A percentile compares a stretch with the other conserved stretches of the same genome.
phyloP scores from a whole-genome alignment of 2,329 filamentous ascomycete species.

The Paraphaeosphaeria sporulosa region DNA sequence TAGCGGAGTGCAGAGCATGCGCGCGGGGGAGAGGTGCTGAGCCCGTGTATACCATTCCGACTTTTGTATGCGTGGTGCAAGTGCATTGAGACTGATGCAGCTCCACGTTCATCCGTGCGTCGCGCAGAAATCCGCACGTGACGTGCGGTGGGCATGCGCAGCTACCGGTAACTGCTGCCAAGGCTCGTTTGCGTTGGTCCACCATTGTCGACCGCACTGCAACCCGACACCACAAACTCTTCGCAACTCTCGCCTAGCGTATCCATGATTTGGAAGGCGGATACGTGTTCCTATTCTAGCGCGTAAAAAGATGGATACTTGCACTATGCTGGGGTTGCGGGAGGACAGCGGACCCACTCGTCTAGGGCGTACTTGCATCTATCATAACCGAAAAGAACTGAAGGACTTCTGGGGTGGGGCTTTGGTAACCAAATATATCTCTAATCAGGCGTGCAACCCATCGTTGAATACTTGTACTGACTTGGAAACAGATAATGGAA shows the following conservation, averaged over 20 bases:
- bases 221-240: neutral
- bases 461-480: neutral
- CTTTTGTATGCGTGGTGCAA: neutral
- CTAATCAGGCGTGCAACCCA: neutral
- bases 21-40: neutral
- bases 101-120: neutral
- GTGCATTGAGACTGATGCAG: neutral
- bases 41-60: neutral
- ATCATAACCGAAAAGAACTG: neutral
- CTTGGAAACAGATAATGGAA: neutral
- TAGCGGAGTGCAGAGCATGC: neutral
- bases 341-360: neutral
- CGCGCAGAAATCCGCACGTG: neutral
- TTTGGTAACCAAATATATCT: neutral
- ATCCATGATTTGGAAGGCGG: neutral
- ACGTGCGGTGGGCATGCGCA: neutral
- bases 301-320: neutral
- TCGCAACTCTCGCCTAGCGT: neutral
- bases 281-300: neutral
- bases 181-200: neutral
- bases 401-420: neutral
- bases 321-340: neutral
- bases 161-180: neutral
- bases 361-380: neutral
- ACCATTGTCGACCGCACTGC: neutral